Evolutionary conservation across 202 grass and related monocot genomes (phyloP).

Genomic region (Zoysia matrella): DNA sequence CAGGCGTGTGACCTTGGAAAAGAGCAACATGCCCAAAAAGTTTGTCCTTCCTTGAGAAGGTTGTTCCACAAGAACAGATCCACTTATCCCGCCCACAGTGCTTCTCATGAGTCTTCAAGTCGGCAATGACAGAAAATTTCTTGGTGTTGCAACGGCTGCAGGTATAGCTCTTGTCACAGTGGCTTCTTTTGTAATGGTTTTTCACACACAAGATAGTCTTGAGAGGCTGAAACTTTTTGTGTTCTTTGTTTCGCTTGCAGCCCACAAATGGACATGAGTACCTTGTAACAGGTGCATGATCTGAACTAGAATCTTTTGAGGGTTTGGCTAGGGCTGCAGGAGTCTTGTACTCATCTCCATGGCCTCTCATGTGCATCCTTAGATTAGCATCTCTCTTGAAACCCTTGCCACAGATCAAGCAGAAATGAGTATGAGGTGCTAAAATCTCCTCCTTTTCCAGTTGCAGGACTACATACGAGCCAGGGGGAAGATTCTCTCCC

Average conservation of each 20-base stretch:
- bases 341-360: slow-evolving; percentile 95
- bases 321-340: slow-evolving; percentile 89
- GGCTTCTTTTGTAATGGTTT: slow-evolving; percentile 99
- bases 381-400: slow-evolving; percentile 98
- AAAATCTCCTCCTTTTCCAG: slow-evolving; percentile 96
- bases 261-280: slow-evolving; percentile 96
- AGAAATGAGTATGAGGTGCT: slow-evolving; percentile 96
- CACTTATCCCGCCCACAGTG: slow-evolving; percentile 92
- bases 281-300: slow-evolving; percentile 65
- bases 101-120: slow-evolving; percentile 97
- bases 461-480: slow-evolving; percentile 88
- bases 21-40: slow-evolving; percentile 88
- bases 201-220: slow-evolving; percentile 98
- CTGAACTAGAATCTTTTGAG: slow-evolving; percentile 57
- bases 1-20: slow-evolving; percentile 94
- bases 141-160: slow-evolving; percentile 92
- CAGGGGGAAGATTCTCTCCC: slow-evolving; percentile 76
- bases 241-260: slow-evolving; percentile 96
- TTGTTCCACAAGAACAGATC: slow-evolving; percentile 95
- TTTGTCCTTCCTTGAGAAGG: slow-evolving; percentile 95
- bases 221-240: slow-evolving; percentile 95
- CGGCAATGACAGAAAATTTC: slow-evolving; percentile 89
- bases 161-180: slow-evolving; percentile 97
- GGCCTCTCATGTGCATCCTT: slow-evolving; percentile 99
- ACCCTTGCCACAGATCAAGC: slow-evolving; percentile 94